Conservation (phyloP, 306 rosid species). For the Carpinus viminea region DNA sequence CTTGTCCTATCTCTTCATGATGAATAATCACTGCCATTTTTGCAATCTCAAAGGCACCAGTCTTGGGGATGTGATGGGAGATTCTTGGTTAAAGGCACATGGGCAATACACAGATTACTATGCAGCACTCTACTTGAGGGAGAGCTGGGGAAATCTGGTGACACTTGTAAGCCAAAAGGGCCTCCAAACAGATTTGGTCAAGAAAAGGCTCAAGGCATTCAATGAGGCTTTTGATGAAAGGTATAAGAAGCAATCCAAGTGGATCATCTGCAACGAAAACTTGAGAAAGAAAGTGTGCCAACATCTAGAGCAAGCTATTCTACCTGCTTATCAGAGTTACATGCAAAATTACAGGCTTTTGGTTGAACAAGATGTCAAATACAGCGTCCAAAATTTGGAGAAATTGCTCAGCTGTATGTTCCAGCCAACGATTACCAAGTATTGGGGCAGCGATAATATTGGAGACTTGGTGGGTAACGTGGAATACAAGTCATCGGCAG, state of each 20-base stretch:
- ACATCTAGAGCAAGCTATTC: conserved; percentile 64
- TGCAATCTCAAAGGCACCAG: conserved; percentile 56
- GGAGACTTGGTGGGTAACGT: conserved; percentile 8
- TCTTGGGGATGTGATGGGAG: conserved; percentile 82
- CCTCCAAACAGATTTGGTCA: conserved; percentile 39
- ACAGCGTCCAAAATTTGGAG: conserved; percentile 41
- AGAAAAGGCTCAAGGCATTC: conserved; percentile 57
- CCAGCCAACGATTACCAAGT: conserved; percentile 20
- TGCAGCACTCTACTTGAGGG: conserved; percentile 70
- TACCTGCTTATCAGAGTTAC: conserved; percentile 59
- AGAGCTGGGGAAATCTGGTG: conserved; percentile 71
- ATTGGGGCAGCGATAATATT: background rate
- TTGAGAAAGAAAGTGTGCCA: conserved; percentile 58
- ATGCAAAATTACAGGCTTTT: conserved; percentile 46
- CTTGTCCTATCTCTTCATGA: conserved; percentile 77
- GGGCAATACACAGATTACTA: conserved; percentile 78
- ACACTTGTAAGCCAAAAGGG: conserved; percentile 45
- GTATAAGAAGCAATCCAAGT: conserved; percentile 60
- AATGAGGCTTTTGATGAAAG: conserved; percentile 56
- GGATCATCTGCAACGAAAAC: conserved; percentile 59
- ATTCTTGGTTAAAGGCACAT: conserved; percentile 76
- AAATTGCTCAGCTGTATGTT: conserved; percentile 44
- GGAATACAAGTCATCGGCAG: conserved; percentile 37
- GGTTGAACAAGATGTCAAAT: conserved; percentile 54
- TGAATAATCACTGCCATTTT: conserved; percentile 89